A percentile compares a stretch with the other conserved stretches of the same genome.
phyloP scores from a whole-genome alignment of 768 basidiomycete species.

The Auriculariales sp. region DNA sequence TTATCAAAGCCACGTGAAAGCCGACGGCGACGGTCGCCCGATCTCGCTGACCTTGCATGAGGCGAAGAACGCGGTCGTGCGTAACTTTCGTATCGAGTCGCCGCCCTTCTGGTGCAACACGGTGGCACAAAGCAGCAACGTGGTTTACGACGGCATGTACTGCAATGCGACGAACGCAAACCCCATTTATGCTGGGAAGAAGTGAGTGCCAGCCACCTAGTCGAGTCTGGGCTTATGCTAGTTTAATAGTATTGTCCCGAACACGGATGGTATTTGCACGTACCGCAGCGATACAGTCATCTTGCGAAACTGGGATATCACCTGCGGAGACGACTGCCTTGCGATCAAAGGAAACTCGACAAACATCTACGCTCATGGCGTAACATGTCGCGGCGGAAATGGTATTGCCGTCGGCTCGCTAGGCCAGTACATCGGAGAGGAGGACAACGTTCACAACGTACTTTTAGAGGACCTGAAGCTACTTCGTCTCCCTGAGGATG shows the following conservation, averaged over 20 bases:
- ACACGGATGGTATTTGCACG: slow-evolving; percentile 50
- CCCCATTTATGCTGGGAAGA: slow-evolving; percentile 31
- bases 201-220: slow-evolving; percentile 23
- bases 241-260: slow-evolving; percentile 38
- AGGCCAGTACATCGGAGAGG: slow-evolving; percentile 36
- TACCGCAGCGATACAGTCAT: slow-evolving; percentile 34
- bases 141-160: slow-evolving; percentile 41
- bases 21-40: slow-evolving; percentile 44
- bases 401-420: slow-evolving; percentile 47
- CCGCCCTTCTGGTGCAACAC: slow-evolving; percentile 51
- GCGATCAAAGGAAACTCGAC: slow-evolving; percentile 51
- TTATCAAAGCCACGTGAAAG: slow-evolving; percentile 29
- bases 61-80: slow-evolving; percentile 26
- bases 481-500: slow-evolving; percentile 28
- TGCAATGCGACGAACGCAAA: slow-evolving; percentile 45
- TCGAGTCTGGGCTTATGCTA: no score
- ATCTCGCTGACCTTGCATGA: slow-evolving; percentile 38
- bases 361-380: slow-evolving; percentile 31
- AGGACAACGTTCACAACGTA: slow-evolving; percentile 40
- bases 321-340: slow-evolving; percentile 50
- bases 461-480: slow-evolving; percentile 35
- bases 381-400: slow-evolving; percentile 43
- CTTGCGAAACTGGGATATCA: slow-evolving; percentile 42
- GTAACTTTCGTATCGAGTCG: slow-evolving; percentile 34
- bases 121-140: slow-evolving; percentile 32